Base-by-base conservation (phyloP, 306 rosid species). In the Lathyrus oleraceus region DNA sequence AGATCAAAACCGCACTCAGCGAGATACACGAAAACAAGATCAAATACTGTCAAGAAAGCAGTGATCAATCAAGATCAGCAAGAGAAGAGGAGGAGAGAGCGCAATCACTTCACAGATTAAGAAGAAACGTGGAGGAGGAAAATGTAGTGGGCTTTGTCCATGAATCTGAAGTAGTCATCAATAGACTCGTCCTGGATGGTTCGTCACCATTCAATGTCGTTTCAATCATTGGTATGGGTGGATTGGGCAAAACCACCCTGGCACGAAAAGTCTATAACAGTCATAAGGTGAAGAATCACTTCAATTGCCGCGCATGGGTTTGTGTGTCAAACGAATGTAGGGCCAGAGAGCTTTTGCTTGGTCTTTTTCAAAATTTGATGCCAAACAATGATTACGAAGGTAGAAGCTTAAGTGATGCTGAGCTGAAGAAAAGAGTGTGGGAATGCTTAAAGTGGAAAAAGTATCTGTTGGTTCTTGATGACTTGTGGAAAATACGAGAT, bases 181-280 rank as follows among this genome's bases (percentile, higher is more conserved):
- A 61, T 11, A 19, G 27, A 10, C 67, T 61, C 28, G 5, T 17
- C 10, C 5, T 2, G 5, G 30, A 1, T 35, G 67, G 2, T 36
- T 61, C 16, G 0, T 8, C 2, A 14, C 5, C 2, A 25, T 39
- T 56, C 16, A 61, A 11, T 0, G 48, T 61, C 5, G 47, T 61
- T 61, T 36, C 67, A 17, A 61, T 61, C 45, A 61, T 61, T 61
- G 67, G 67, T 35, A 61, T 61, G 67, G 67, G 67, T 61, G 67
- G 67, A 36, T 17, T 61, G 48, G 67, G 67, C 0, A 61, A 61
- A 19, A 61, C 48, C 2, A 36, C 67, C 1, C 48, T 61, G 11
- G 67, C 67, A 38, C 9, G 48, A 17, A 61, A 61, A 15, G 30
- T 61, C 10, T 61, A 61, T 19, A 61, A 61, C 48, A 36, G 15